phyloP scores from a whole-genome alignment of 1,139 yeast species.

The Lodderomyces metapsilosis region DNA sequence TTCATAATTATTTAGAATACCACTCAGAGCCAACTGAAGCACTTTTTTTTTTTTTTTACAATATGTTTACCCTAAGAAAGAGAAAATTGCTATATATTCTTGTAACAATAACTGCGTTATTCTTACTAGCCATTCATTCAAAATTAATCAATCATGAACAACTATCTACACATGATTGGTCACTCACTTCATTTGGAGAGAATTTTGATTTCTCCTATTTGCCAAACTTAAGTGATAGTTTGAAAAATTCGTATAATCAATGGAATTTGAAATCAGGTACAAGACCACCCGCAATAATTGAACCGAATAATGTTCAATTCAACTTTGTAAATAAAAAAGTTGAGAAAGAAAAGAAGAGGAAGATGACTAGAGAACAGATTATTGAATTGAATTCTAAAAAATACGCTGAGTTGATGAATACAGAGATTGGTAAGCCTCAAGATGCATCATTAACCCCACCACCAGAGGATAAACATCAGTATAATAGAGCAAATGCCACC shows the following conservation, averaged over 20 bases:
- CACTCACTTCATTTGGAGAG: slow-evolving; percentile 10
- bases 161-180: slow-evolving; percentile 10
- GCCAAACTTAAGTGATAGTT: slow-evolving; percentile 5
- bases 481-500: slow-evolving; percentile 66
- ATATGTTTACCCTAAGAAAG: slow-evolving; percentile 7
- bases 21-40: too few relatives aligned
- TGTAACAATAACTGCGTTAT: neutral
- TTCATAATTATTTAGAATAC: too few relatives aligned
- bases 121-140: slow-evolving; percentile 4
- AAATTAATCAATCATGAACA: slow-evolving; percentile 6
- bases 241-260: slow-evolving; percentile 4
- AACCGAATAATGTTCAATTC: slow-evolving; percentile 32
- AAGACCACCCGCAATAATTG: slow-evolving; percentile 16
- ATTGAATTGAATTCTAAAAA: slow-evolving; percentile 31
- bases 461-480: slow-evolving; percentile 24
- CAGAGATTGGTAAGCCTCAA: slow-evolving; percentile 48
- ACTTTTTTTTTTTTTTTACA: too few relatives aligned
- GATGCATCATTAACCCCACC: slow-evolving; percentile 42
- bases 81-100: slow-evolving; percentile 9
- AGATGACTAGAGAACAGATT: slow-evolving; percentile 23
- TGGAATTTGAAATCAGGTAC: slow-evolving; percentile 7
- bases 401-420: slow-evolving; percentile 31
- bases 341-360: slow-evolving; percentile 23
- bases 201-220: slow-evolving; percentile 13
- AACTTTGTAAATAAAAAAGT: slow-evolving; percentile 29